Base-by-base conservation (phyloP, 257 asterid species). In the Catharanthus roseus region DNA sequence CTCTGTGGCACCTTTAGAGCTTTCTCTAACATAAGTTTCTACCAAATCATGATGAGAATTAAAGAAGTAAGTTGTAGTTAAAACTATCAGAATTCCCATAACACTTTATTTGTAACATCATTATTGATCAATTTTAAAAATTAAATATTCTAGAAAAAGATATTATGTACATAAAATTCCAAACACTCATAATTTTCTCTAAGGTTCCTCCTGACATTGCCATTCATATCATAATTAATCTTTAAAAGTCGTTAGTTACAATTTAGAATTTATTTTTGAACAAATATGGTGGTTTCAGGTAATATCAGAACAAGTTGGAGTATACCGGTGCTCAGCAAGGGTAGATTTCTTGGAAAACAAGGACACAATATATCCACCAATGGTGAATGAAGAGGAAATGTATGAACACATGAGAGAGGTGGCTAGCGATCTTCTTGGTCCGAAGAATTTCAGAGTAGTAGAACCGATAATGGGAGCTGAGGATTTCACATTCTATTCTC, bases 1-100 rank as follows among this genome's bases (percentile, higher is more conserved):
- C 85, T 93, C 47, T 82, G 92, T 24, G 97, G 98, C 71, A 93
- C 98, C 38, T 77, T 93, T 73, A 84, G 97, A 78, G 96, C 98
- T 8, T 90, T 93, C 72, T 90, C 98, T 5, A 87, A 67, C 67
- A 47, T 82, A 42, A 89, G 77, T 78, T 87, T 93, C 79, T 71
- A 82, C 49, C 89, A 76, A 16, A 90, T 89, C 72, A 77, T 90
- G 70, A 75, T 66, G 66, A 84, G 98, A 79, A 93, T 93, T 24
- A 89, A 88, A 77, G 93, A 93, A 95, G 98, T 88, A 54, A 12
- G 85, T 75, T 62, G 53, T 19, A 65, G n/a, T 23, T 62, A 41
- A 19, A 62, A 29, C 5, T 62, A n/a, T 26, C 33, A 62, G 26
- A 18, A 29, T 49, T 49, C 8, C 47, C 47, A 9, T 42, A 4